Evolutionary conservation across 2,329 filamentous ascomycete species (phyloP).

Genomic region (Triangularia verruculosa): DNA sequence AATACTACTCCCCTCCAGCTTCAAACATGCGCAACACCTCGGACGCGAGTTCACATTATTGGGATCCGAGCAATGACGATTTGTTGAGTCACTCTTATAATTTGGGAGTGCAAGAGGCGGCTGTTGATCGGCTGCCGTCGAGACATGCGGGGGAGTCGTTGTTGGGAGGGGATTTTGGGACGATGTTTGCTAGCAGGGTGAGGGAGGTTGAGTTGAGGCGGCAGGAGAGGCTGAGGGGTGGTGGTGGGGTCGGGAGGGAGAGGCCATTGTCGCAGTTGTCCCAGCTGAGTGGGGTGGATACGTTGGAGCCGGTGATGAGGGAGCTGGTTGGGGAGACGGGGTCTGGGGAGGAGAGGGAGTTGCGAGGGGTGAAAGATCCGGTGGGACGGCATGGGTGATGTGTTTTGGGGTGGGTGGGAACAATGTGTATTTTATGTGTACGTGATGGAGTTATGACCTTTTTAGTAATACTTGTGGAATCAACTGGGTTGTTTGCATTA

Average conservation of each 20-base stretch:
- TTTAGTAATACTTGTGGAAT: neutral
- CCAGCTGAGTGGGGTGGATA: constrained; percentile 1
- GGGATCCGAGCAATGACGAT: neutral
- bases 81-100: neutral
- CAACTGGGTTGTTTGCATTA: neutral
- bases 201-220: neutral
- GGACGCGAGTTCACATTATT: neutral
- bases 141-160: neutral
- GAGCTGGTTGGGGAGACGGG: neutral
- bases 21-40: neutral
- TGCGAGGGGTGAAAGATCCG: neutral
- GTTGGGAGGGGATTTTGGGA: neutral
- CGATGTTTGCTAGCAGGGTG: neutral
- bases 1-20: neutral
- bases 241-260: neutral
- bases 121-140: neutral
- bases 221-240: neutral
- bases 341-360: neutral
- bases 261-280: neutral
- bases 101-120: neutral
- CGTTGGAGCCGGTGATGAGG: constrained; percentile 1
- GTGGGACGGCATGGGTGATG: neutral
- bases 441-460: neutral
- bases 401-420: neutral
- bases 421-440: neutral